Evolutionary conservation across 1,284 basidiomycete species (phyloP), one percentile per base, ranked within the genome.

Genomic region (Rhodotorula sp.): DNA sequence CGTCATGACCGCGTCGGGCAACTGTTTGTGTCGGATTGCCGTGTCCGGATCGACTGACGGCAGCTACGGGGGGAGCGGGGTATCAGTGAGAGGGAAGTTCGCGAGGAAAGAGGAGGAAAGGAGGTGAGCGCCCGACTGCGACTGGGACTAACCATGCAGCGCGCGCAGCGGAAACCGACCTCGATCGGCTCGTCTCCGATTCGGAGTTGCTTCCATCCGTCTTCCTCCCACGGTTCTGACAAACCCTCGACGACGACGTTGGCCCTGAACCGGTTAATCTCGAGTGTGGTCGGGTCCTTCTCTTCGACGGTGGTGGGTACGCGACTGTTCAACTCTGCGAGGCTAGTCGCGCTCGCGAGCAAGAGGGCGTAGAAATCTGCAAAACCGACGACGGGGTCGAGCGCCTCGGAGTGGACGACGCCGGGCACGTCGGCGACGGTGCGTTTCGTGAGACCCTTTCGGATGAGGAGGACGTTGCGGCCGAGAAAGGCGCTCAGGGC

Each of bases 1-100:
- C 7, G 52, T 64, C 67, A 69, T 72, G 31, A 72, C 65, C 6
- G 21, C 54, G 61, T 72, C 71, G 15, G 71, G 71, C 14, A 72
- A 49, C 23, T 67, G 59, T 19, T 69, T 69, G 62, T 72, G 67
- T 5, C 71, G 61, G 12, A 67, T 34, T 8, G 50, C 71, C 8
- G 67, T 67, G 5, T 28, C 34, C 43, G 71, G 71, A 60, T 72
- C 67, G 38, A 69, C 64, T 14, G 64, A 67, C 12, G 71, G 71
- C 19, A 72, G 56, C 70, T 71, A 28, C 19, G 59, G 0, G 10
- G 14, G 14, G 19, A 19, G 10, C 7, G 23, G 14, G 6, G 10
- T 45, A 5, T 45, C 23, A 59, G 43, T 59, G 5, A 15, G n/a
- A 16, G 5, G n/a, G 19, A 7, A 43, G 19, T 21, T 21, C 19